Percentiles rank a stretch among this genome's conserved stretches.
phyloP scores from a whole-genome alignment of 208 protist species.

The Acanthamoeba castellanii region DNA sequence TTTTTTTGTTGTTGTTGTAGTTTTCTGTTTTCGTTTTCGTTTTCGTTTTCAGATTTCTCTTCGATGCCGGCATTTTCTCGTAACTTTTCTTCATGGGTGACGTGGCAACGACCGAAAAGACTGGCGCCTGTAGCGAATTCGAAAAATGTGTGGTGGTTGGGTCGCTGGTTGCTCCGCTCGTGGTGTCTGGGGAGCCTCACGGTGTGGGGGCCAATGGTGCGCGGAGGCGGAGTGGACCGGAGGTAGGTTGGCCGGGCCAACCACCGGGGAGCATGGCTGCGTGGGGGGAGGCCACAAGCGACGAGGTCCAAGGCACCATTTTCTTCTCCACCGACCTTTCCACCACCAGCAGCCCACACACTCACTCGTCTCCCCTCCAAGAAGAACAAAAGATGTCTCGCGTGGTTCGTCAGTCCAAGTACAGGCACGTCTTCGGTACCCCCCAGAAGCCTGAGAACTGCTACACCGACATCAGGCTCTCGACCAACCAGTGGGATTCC shows the following conservation, averaged over 20 bases:
- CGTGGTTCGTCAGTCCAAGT: conserved; percentile 86
- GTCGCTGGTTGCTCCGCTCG: not conserved
- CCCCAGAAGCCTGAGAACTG: conserved; percentile 84
- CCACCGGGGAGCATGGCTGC: not conserved
- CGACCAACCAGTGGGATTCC: conserved; percentile 86
- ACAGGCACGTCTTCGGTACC: conserved; percentile 89
- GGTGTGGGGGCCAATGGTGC: not conserved
- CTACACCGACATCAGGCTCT: conserved; percentile 86
- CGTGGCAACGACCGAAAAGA: too few species aligned
- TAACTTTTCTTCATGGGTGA: too few species aligned
- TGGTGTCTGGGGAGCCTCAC: not conserved
- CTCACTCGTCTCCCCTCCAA: not conserved
- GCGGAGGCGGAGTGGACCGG: not conserved
- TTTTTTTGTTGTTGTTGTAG: not conserved
- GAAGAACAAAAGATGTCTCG: conserved; percentile 18
- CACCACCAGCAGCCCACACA: not conserved
- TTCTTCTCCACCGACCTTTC: not conserved
- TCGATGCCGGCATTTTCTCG: too few species aligned
- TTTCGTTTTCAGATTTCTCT: too few species aligned
- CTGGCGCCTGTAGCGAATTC: not conserved
- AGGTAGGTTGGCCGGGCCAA: not conserved
- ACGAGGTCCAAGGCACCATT: too few species aligned
- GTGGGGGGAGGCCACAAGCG: not conserved
- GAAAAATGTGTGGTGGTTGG: not conserved
- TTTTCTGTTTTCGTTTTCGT: too few species aligned